Evolutionary conservation across 345 rosid species (phyloP), one percentile per base, ranked within the genome.

Genomic region (Brassica incana): DNA sequence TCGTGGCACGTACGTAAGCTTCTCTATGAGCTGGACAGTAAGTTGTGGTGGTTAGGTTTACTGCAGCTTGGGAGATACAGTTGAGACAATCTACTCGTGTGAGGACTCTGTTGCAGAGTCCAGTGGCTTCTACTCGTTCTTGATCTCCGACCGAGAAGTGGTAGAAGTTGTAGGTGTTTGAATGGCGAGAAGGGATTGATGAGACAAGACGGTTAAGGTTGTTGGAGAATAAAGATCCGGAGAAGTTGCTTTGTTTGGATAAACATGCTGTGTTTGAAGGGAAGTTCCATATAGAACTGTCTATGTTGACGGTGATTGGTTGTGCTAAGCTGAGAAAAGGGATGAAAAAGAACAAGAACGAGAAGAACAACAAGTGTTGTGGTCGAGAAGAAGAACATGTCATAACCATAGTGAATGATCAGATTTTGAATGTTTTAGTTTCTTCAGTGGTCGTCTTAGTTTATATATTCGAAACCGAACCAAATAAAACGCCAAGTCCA

Each of bases 151-250:
- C 1, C 1, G 27, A 15, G 77, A 78, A 36, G 64, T 20, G 40
- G 72, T 78, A 72, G 72, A 78, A 78, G 8, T 36, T 35, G 14
- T 78, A 78, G 6, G 59, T 36, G 66, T 76, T 67, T 30, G 79
- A 0, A 6, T 3, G 3, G 27, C 59, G 67, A 36, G 59, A 25
- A 38, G 5, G 43, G 45, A 76, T 67, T 58, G 73, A 76, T 6
- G 79, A 67, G 40, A 67, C 73, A 15, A 66, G 16, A 36, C 30
- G 38, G 18, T 76, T 38, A 10, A 76, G 73, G 5, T 76, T 76
- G 0, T 58, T 9, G 29, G 66, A 75, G 43, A 75, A 75, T 40
- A 16, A 16, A 4, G 72, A 65, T 8, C 9, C 8, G 36, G 36
- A 2, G 23, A 54, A 56, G 58, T 56, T 56, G 40, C 20, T 25